phyloP scores from a whole-genome alignment of 2,329 filamentous ascomycete genomes.

The Cyphellophora attinorum region DNA sequence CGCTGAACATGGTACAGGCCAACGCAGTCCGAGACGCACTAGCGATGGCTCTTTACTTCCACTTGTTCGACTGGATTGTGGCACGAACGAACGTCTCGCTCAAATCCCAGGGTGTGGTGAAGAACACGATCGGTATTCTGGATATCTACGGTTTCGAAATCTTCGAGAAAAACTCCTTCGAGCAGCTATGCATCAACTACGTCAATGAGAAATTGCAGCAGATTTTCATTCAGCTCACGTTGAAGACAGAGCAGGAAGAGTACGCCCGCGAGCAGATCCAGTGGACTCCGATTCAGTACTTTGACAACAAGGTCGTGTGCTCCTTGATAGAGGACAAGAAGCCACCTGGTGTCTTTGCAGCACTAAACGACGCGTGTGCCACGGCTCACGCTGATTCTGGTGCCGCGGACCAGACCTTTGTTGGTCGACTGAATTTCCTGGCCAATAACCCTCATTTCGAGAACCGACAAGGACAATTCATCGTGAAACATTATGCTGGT shows the following conservation, averaged over 20 bases:
- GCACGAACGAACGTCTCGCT: slow-evolving; percentile 82
- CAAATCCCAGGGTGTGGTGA: slow-evolving; percentile 62
- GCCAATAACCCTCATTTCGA: slow-evolving; percentile 81
- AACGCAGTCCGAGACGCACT: slow-evolving; percentile 79
- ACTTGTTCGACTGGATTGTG: slow-evolving; percentile 98
- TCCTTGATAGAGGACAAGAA: slow-evolving; percentile 88
- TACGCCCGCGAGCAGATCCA: slow-evolving; percentile 93
- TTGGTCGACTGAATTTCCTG: slow-evolving; percentile 83
- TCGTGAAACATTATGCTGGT: slow-evolving; percentile 97
- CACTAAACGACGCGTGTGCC: slow-evolving; percentile 93
- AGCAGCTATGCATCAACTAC: slow-evolving; percentile 99
- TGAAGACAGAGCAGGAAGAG: slow-evolving; percentile 96
- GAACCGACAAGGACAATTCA: slow-evolving; percentile 87
- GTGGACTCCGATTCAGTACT: slow-evolving; percentile 99
- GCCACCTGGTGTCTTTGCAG: slow-evolving; percentile 87
- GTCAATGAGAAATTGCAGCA: slow-evolving; percentile 99
- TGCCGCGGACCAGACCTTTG: slow-evolving; percentile 91
- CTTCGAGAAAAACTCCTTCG: slow-evolving; percentile 97
- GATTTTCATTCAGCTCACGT: slow-evolving; percentile 94
- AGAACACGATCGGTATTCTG: slow-evolving; percentile 87
- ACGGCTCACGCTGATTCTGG: slow-evolving; percentile 94
- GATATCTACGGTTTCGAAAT: slow-evolving; percentile 99
- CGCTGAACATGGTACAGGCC: slow-evolving; percentile 80
- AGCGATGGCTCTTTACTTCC: slow-evolving; percentile 92
- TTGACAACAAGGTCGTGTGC: slow-evolving; percentile 98